Evolutionary conservation across 2,329 filamentous ascomycete genomes (phyloP).

Genomic region (Botrytis paeoniae): DNA sequence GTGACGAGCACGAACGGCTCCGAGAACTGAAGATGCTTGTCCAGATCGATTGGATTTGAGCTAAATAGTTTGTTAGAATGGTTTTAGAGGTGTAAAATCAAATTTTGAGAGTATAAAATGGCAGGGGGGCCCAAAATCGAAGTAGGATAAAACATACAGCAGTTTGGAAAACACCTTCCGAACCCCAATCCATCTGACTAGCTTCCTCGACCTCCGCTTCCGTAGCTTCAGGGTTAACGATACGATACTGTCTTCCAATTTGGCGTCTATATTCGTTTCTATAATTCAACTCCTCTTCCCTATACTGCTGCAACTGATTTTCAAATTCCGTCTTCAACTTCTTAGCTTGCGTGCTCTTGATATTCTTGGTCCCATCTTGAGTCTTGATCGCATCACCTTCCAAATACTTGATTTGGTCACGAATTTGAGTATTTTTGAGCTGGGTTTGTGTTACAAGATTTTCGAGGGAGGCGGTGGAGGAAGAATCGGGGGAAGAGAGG

Average conservation of each 20-base stretch:
- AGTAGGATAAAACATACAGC: conserved; percentile 55
- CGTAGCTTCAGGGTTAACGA: conserved; percentile 77
- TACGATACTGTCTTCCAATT: conserved; percentile 75
- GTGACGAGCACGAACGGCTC: conserved; percentile 76
- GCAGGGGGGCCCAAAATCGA: not conserved
- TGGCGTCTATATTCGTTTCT: conserved; percentile 70
- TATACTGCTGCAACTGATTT: conserved; percentile 67
- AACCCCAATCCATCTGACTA: conserved; percentile 67
- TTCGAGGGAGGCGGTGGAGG: conserved; percentile 52
- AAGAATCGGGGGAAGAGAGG: conserved; percentile 61
- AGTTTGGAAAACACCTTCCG: conserved; percentile 78
- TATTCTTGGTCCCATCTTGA: conserved; percentile 54
- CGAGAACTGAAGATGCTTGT: conserved; percentile 69
- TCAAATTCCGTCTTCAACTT: conserved; percentile 74
- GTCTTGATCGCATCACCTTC: conserved; percentile 68
- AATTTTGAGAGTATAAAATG: no score
- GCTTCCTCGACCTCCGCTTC: conserved; percentile 70
- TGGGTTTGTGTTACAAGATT: conserved; percentile 67
- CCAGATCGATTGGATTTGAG: conserved; percentile 72
- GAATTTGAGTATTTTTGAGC: conserved; percentile 70
- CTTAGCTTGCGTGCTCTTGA: conserved; percentile 70
- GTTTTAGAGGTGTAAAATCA: not conserved
- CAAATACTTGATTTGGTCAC: conserved; percentile 73
- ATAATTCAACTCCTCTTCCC: conserved; percentile 69
- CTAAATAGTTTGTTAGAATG: conserved; percentile 42